Percentiles rank a stretch among this genome's conserved stretches.
Conservation (phyloP, 352 stramenopile species). For the Blastocystis sp. region DNA sequence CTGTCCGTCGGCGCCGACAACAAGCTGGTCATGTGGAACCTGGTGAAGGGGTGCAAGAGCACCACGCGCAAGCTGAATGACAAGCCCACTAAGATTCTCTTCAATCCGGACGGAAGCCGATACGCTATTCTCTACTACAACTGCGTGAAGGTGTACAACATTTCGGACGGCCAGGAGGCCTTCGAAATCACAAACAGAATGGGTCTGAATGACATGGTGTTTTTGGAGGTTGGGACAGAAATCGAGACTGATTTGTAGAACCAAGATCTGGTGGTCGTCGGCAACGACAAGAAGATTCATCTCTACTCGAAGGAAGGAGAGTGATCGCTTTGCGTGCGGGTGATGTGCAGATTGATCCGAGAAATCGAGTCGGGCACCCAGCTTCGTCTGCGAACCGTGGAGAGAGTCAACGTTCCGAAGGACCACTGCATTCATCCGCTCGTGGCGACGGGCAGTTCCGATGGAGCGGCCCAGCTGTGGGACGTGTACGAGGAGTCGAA, state of each 20-base stretch:
- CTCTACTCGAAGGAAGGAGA: slow-evolving; percentile 27
- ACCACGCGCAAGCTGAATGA: slow-evolving; percentile 82
- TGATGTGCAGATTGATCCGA: not conserved
- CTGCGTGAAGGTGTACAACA: slow-evolving; percentile 30
- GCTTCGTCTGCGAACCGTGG: slow-evolving; percentile 33
- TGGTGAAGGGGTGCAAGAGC: slow-evolving; percentile 82
- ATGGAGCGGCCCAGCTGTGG: slow-evolving; percentile 47
- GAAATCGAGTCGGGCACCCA: slow-evolving; percentile 9
- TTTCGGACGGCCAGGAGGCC: slow-evolving; percentile 25
- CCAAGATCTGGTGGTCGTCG: slow-evolving; percentile 34
- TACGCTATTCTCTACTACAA: slow-evolving; percentile 32
- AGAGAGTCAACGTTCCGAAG: slow-evolving; percentile 19
- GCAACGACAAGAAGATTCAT: slow-evolving; percentile 66
- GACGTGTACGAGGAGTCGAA: slow-evolving; percentile 42
- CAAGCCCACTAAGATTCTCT: slow-evolving; percentile 74
- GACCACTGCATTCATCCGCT: slow-evolving; percentile 18
- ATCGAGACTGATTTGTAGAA: slow-evolving; percentile 22
- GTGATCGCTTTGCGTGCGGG: not conserved
- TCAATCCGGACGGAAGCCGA: slow-evolving; percentile 45
- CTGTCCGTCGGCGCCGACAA: slow-evolving; percentile 80
- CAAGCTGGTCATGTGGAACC: slow-evolving; percentile 84
- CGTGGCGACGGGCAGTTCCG: slow-evolving; percentile 50
- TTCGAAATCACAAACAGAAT: slow-evolving; percentile 1
- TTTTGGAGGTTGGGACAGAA: not conserved
- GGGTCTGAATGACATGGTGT: slow-evolving; percentile 48